Evolutionary conservation across 345 rosid species (phyloP), one percentile per base, ranked within the genome.

Genomic region (Eutrema japonicum): DNA sequence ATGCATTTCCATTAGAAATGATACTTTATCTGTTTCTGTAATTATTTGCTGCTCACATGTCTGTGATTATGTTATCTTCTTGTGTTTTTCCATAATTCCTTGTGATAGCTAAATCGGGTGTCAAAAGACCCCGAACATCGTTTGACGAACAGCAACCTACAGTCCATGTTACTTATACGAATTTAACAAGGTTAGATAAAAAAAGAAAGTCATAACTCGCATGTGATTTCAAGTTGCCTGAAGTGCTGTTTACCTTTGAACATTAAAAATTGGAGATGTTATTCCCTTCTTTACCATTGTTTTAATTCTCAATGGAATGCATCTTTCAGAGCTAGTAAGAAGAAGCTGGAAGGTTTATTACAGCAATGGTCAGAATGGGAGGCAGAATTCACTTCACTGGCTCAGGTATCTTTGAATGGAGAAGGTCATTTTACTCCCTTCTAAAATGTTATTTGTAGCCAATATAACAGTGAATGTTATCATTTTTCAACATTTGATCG

Each of bases 331-430:
- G 88, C 94, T 75, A 86, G 99, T 69, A 92, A 86, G 86, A 84
- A 75, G 79, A 96, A 89, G 80, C 88, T 92, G 62, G 96, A 87
- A 77, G 89, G 80, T 74, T 78, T 96, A 57, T 82, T 96, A 72
- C 91, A 79, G 80, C 81, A 92, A 68, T 96, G 99, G 99, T 96
- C 98, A 37, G 93, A 88, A 60, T 96, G 99, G 98, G 94, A 92
- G 71, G 86, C 87, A 29, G 86, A 83, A 53, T 77, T 36, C 57
- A 77, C 67, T 77, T 82, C 88, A 58, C 79, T 82, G 64, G 51
- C 75, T 65, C 81, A 77, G 76, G 94, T 87, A 78, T 77, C 82
- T 80, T 50, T 18, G 18, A 66, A 64, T 57, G 47, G 68, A 64
- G 72, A 59, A 70, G 53, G 43, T 58, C 59, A 37, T 71, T 37